Evolutionary conservation across 2,329 filamentous ascomycete genomes (phyloP).

Genomic region (Calonectria pteridis): DNA sequence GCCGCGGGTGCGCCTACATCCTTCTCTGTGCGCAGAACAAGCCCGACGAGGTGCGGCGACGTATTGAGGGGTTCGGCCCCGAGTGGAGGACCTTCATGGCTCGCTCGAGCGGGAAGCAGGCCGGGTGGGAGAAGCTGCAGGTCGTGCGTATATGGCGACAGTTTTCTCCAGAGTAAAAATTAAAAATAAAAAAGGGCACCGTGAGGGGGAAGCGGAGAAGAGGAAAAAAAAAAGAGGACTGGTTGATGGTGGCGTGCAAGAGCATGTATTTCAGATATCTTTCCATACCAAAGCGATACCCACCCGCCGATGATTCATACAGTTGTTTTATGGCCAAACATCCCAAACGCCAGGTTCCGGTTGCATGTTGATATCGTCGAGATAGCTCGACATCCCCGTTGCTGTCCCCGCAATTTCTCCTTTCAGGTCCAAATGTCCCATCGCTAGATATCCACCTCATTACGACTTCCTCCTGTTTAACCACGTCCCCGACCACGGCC

Average conservation of each 20-base stretch:
- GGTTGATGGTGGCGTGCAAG: constrained; percentile 37
- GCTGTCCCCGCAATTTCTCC: constrained; percentile 26
- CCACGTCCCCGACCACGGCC: constrained; percentile 56
- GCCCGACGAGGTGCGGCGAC: constrained; percentile 78
- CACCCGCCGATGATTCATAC: constrained; percentile 45
- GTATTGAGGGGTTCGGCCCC: constrained; percentile 64
- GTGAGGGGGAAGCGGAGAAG: neutral
- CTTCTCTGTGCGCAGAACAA: constrained; percentile 92
- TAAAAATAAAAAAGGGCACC: neutral
- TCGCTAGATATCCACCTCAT: constrained; percentile 15
- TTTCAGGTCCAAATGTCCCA: constrained; percentile 27
- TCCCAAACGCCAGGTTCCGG: constrained; percentile 52
- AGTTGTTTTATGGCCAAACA: constrained; percentile 48
- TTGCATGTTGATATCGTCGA: constrained; percentile 45
- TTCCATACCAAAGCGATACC: constrained; percentile 47
- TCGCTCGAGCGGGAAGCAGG: constrained; percentile 85
- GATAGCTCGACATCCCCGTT: constrained; percentile 35
- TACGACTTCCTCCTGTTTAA: constrained; percentile 9
- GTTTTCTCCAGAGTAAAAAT: constrained; percentile 10
- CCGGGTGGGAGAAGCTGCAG: constrained; percentile 94
- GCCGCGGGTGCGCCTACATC: constrained; percentile 86
- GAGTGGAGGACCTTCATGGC: constrained; percentile 83
- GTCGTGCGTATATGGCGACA: constrained; percentile 87
- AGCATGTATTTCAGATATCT: constrained; percentile 48
- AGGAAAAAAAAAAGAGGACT: constrained; percentile 2